Evolutionary conservation across 2,329 filamentous ascomycete species (phyloP).

Genomic region (Sclerotinia nivalis): DNA sequence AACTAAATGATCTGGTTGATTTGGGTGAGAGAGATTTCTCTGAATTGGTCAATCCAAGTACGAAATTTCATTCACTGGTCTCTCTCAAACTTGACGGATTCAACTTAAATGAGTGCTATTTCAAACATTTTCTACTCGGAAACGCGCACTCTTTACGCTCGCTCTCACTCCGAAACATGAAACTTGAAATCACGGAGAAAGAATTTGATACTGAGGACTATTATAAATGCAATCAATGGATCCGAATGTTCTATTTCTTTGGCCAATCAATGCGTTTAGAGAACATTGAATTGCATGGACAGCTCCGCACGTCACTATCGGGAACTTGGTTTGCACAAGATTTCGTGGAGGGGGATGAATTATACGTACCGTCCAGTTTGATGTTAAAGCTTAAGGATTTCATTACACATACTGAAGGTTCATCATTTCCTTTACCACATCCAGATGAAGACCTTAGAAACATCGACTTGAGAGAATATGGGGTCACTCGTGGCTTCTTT

Average conservation of each 20-base stretch:
- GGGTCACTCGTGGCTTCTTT: neutral
- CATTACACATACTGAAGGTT: neutral
- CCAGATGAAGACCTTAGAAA: neutral
- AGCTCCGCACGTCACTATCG: neutral
- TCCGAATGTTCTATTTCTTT: slow-evolving; percentile 6
- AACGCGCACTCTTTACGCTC: neutral
- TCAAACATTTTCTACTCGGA: neutral
- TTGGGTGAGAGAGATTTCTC: neutral
- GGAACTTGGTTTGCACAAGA: neutral
- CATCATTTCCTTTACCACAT: slow-evolving; percentile 1
- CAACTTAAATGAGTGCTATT: neutral
- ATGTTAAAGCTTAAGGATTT: neutral
- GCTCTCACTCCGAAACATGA: neutral
- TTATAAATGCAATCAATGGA: neutral
- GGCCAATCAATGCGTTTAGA: neutral
- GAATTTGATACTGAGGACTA: neutral
- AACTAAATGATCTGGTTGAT: neutral
- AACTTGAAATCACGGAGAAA: neutral
- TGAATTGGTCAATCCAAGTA: neutral
- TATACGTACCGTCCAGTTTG: neutral
- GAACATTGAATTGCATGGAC: neutral
- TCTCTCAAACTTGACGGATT: neutral
- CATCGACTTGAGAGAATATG: neutral
- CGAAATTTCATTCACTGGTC: neutral
- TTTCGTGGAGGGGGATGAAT: neutral